These are phyloP conservation scores for Gilbertella persicaria DNA, from an alignment of 371 early-diverging fungal species.

Conservation along the genomic window DNA sequence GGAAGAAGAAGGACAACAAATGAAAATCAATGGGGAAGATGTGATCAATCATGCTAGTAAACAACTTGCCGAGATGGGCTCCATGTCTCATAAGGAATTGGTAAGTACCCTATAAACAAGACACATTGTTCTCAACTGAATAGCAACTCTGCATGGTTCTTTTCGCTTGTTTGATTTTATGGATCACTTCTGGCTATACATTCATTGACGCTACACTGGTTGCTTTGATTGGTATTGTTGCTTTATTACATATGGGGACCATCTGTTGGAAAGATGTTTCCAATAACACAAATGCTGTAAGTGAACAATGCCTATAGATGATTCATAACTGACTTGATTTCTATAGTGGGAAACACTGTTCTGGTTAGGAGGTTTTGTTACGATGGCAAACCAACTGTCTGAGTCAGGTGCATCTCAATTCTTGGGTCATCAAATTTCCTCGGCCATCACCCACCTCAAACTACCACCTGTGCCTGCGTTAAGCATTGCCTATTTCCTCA, in stretches of 20 bases:
- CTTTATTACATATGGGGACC: slow-evolving; percentile 58
- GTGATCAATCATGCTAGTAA: slow-evolving; percentile 34
- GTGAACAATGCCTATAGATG: neutral
- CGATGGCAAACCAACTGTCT: slow-evolving; percentile 74
- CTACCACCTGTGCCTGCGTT: slow-evolving; percentile 51
- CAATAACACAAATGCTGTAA: slow-evolving; percentile 66
- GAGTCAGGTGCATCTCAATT: slow-evolving; percentile 66
- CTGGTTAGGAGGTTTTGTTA: slow-evolving; percentile 80
- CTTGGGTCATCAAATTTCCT: slow-evolving; percentile 61
- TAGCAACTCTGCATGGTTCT: slow-evolving; percentile 58
- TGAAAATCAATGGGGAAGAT: slow-evolving; percentile 10
- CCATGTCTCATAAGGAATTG: slow-evolving; percentile 42
- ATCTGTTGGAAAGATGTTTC: slow-evolving; percentile 74
- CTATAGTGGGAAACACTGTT: slow-evolving; percentile 78
- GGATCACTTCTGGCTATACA: slow-evolving; percentile 68
- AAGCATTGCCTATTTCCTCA: slow-evolving; percentile 66
- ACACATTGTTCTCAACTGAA: too few species aligned
- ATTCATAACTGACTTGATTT: neutral
- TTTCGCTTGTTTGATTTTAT: slow-evolving; percentile 58
- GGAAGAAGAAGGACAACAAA: slow-evolving; percentile 20
- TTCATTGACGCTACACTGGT: slow-evolving; percentile 71
- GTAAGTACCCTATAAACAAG: slow-evolving; percentile 20
- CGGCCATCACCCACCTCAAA: slow-evolving; percentile 28
- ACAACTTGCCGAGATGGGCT: slow-evolving; percentile 40
- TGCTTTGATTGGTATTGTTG: slow-evolving; percentile 62